A percentile compares a stretch with the other conserved stretches of the same genome.
Evolutionary conservation across 352 stramenopile genomes (phyloP).

Genomic region (Phytopythium kandeliae): DNA sequence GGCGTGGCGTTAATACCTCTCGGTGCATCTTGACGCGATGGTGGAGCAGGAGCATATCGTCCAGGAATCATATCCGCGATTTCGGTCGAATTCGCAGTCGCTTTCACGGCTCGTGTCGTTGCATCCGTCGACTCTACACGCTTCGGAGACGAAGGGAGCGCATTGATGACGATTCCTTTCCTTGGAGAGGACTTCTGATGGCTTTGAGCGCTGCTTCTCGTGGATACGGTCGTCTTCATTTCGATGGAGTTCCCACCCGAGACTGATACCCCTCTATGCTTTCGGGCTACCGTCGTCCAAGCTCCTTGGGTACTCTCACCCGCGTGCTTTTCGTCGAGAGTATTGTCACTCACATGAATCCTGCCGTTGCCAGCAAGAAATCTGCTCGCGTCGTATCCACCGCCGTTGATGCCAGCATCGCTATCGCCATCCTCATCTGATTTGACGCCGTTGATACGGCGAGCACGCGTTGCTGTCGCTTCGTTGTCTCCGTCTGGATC

Average conservation of each 20-base stretch:
- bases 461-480: not conserved
- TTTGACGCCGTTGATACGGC: not conserved
- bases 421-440: slow-evolving; percentile 8
- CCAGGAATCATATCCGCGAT: no score
- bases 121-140: not conserved
- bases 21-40: no score
- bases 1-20: not conserved
- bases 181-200: not conserved
- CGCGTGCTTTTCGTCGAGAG: not conserved
- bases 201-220: not conserved
- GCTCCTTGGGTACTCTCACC: slow-evolving; percentile 22
- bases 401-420: slow-evolving; percentile 19
- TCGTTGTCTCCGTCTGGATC: not conserved
- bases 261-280: slow-evolving; percentile 26
- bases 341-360: not conserved
- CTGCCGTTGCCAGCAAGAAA: slow-evolving; percentile 8
- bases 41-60: not conserved
- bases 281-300: slow-evolving; percentile 74
- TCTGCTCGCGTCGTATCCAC: slow-evolving; percentile 7
- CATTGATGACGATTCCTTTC: not conserved
- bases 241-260: not conserved
- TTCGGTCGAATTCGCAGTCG: not conserved
- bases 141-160: not conserved
- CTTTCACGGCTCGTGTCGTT: not conserved
- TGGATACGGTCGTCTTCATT: not conserved